Conservation (phyloP, 2,329 filamentous ascomycete genomes). For the Chaetomiaceae sp. region DNA sequence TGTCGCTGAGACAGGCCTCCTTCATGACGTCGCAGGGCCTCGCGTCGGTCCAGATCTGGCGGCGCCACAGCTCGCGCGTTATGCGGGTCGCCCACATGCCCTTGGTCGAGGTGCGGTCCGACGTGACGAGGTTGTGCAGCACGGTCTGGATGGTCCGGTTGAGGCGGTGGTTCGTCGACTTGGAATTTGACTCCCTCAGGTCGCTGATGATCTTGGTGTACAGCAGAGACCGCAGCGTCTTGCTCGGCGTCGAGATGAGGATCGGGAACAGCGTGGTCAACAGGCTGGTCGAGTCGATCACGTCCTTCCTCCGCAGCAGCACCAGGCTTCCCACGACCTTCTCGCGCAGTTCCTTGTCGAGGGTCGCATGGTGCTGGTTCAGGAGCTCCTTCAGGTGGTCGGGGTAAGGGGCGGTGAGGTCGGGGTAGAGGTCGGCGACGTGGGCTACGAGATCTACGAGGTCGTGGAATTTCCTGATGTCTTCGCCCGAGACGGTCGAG, state of each 20-base stretch:
- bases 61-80: constrained; percentile 91
- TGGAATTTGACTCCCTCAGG: constrained; percentile 79
- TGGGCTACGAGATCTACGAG: constrained; percentile 92
- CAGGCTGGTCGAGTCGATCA: constrained; percentile 78
- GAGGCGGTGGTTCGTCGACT: constrained; percentile 82
- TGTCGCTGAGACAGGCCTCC: constrained; percentile 80
- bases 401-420: constrained; percentile 71
- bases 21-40: constrained; percentile 99
- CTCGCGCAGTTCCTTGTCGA: constrained; percentile 82
- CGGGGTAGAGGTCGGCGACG: constrained; percentile 87
- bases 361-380: constrained; percentile 71
- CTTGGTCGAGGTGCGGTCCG: constrained; percentile 77
- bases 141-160: constrained; percentile 92
- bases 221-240: constrained; percentile 77
- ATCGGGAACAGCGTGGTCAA: constrained; percentile 93
- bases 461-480: constrained; percentile 79
- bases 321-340: constrained; percentile 92
- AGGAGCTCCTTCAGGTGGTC: constrained; percentile 78
- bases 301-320: constrained; percentile 81
- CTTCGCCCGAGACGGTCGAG: constrained; percentile 68
- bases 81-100: constrained; percentile 95
- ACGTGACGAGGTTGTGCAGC: constrained; percentile 84
- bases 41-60: constrained; percentile 91
- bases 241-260: constrained; percentile 80
- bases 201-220: constrained; percentile 88